phyloP scores from a whole-genome alignment of 2,329 filamentous ascomycete genomes.

The Colletotrichum liriopes region DNA sequence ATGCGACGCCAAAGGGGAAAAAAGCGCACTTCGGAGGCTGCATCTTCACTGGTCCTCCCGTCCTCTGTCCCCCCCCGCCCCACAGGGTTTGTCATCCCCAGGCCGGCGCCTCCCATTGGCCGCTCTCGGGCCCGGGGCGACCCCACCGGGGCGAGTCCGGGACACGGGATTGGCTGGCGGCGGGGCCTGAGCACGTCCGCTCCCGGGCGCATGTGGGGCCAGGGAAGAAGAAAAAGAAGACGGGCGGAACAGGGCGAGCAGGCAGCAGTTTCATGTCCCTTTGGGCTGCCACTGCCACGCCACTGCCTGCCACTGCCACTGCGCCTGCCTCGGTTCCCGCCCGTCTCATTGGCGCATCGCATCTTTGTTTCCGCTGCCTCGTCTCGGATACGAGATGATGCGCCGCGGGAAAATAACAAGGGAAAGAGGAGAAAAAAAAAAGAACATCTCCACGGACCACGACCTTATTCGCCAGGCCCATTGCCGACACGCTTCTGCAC shows the following conservation, averaged over 20 bases:
- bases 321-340: background rate
- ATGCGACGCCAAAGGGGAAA: too few species aligned
- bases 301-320: background rate
- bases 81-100: slow-evolving; percentile 9
- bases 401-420: background rate
- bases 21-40: background rate
- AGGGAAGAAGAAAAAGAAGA: background rate
- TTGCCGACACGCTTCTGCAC: background rate
- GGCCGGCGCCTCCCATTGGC: slow-evolving; percentile 19
- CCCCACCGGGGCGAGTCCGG: background rate
- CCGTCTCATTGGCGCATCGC: too few species aligned
- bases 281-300: background rate
- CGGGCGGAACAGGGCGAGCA: slow-evolving; percentile 1
- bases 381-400: slow-evolving; percentile 1
- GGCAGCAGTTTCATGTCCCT: slow-evolving; percentile 24
- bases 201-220: slow-evolving; percentile 4
- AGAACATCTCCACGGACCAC: background rate
- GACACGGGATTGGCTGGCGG: slow-evolving; percentile 9
- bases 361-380: background rate
- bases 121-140: background rate
- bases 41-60: background rate
- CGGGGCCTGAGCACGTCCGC: slow-evolving; percentile 2
- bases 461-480: background rate
- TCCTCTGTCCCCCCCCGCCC: background rate
- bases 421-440: background rate